A percentile compares a stretch with the other conserved stretches of the same genome.
Conservation (phyloP, 345 rosid species). For the Hibiscus syriacus region DNA sequence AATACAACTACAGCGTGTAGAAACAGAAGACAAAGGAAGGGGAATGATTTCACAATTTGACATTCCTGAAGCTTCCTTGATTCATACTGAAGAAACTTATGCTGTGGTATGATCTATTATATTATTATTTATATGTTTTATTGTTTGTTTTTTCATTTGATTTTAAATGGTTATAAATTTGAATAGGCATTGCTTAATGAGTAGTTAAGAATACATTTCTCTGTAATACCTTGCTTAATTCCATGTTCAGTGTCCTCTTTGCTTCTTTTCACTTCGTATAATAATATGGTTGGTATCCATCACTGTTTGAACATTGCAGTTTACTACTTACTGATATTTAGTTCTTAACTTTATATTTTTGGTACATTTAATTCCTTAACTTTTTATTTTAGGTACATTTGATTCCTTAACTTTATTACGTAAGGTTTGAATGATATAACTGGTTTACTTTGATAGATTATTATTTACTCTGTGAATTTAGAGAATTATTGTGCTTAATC, state of each 20-base stretch:
- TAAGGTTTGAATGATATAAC: background rate
- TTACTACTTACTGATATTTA: background rate
- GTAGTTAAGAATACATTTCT: background rate
- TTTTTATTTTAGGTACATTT: background rate
- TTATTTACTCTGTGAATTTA: background rate
- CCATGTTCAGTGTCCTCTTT: background rate
- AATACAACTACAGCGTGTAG: conserved; percentile 37
- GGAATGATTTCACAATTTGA: conserved; percentile 56
- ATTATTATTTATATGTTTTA: background rate
- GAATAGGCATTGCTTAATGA: background rate
- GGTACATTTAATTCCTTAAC: background rate
- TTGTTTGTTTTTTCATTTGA: background rate
- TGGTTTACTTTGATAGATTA: background rate
- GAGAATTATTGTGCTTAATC: background rate
- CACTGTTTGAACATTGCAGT: background rate
- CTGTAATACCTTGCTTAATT: background rate
- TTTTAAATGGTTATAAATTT: background rate
- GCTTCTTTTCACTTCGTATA: background rate
- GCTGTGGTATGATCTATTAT: conserved; percentile 40
- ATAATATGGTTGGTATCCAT: background rate
- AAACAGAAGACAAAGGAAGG: conserved; percentile 60
- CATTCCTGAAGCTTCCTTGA: conserved; percentile 59
- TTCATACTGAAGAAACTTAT: conserved; percentile 69
- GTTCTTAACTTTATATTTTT: conserved; percentile 1
- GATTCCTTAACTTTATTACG: background rate